These are phyloP conservation scores for Neospora caninum DNA, from an alignment of 169 alveolate species.

Conservation along the genomic window DNA sequence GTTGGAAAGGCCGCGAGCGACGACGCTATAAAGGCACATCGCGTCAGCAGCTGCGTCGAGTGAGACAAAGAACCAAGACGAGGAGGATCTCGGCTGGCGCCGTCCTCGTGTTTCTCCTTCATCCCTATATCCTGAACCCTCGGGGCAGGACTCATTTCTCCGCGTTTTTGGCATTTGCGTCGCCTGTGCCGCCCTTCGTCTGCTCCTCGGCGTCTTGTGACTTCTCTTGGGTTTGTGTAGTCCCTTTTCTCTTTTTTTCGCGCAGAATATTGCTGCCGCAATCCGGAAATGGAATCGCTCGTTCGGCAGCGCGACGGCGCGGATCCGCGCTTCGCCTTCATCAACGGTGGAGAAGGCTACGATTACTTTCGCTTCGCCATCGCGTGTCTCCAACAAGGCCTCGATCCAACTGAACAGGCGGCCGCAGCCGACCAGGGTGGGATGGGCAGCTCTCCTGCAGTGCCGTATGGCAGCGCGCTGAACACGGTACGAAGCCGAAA, in stretches of 20 bases:
- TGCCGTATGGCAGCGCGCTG: background rate
- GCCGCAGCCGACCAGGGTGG: background rate
- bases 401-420: background rate
- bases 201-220: too few species aligned
- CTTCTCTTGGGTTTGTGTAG: background rate
- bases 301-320: slow-evolving; percentile 50
- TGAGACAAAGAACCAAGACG: too few species aligned
- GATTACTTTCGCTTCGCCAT: slow-evolving; percentile 38
- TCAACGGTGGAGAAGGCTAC: slow-evolving; percentile 53
- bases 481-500: background rate
- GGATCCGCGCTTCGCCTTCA: slow-evolving; percentile 43
- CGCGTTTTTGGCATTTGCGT: too few species aligned
- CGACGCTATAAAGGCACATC: too few species aligned
- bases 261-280: slow-evolving; percentile 45
- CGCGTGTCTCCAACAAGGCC: background rate
- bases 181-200: background rate
- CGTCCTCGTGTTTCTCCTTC: too few species aligned
- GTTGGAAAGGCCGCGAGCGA: too few species aligned
- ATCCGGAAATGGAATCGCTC: slow-evolving; percentile 55
- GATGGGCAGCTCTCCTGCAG: background rate
- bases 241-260: background rate
- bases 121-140: too few species aligned
- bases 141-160: too few species aligned
- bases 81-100: too few species aligned
- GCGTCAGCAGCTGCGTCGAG: too few species aligned